Evolutionary conservation across 1,139 yeast genomes (phyloP).

Genomic region (Schizosaccharomyces versatilis): DNA sequence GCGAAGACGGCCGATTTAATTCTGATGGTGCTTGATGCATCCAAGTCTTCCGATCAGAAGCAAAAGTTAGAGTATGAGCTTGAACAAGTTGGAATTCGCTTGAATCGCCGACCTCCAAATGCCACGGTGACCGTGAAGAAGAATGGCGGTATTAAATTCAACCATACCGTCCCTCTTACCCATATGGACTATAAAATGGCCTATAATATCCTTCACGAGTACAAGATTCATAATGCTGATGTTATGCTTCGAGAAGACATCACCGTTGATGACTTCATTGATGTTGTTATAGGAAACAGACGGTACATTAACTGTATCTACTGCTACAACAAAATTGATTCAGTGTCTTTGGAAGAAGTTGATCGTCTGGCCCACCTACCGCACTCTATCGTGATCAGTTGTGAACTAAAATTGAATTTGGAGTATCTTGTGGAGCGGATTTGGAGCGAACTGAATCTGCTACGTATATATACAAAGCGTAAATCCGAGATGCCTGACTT

Average conservation of each 20-base stretch:
- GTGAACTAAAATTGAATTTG: conserved; percentile 67
- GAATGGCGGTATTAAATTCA: conserved; percentile 79
- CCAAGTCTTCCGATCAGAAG: conserved; percentile 76
- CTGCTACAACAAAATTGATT: conserved; percentile 85
- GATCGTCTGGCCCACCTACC: conserved; percentile 83
- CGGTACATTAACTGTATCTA: conserved; percentile 79
- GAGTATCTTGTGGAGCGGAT: conserved; percentile 77
- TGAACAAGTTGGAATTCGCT: conserved; percentile 80
- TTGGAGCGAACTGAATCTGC: conserved; percentile 67
- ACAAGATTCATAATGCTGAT: conserved; percentile 81
- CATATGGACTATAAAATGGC: conserved; percentile 64
- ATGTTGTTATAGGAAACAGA: conserved; percentile 64
- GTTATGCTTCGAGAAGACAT: conserved; percentile 75
- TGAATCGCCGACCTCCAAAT: conserved; percentile 65
- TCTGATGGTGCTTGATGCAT: conserved; percentile 85
- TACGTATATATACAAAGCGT: conserved; percentile 60
- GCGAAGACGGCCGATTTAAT: conserved; percentile 76
- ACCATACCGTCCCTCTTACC: conserved; percentile 47
- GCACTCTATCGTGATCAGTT: conserved; percentile 80
- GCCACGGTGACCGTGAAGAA: conserved; percentile 56
- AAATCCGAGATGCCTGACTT: conserved; percentile 68
- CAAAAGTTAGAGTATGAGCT: conserved; percentile 68
- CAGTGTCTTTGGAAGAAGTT: conserved; percentile 83
- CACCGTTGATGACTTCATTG: conserved; percentile 85
- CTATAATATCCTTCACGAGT: conserved; percentile 55